phyloP scores from a whole-genome alignment of 169 alveolate genomes.

The Eimeria necatrix region DNA sequence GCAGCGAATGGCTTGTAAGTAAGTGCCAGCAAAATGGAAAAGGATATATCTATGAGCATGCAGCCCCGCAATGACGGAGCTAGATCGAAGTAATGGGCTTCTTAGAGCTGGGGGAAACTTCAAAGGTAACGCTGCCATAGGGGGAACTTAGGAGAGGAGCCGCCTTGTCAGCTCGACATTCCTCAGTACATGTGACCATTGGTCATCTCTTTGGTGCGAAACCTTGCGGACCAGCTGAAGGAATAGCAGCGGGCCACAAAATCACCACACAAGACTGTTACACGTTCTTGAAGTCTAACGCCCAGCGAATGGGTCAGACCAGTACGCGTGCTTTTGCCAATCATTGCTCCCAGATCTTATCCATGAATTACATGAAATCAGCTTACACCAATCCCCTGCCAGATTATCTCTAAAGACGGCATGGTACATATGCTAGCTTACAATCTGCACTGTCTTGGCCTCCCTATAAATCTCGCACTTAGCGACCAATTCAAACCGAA shows the following conservation, averaged over 20 bases:
- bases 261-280: background rate
- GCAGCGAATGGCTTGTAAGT: too few species aligned
- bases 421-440: background rate
- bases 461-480: conserved; percentile 48
- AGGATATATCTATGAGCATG: too few species aligned
- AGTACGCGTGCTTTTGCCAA: too few species aligned
- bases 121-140: background rate
- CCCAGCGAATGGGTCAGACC: background rate
- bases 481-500: conserved; percentile 3
- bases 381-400: too few species aligned
- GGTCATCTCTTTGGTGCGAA: background rate
- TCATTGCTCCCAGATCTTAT: too few species aligned
- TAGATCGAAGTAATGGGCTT: too few species aligned
- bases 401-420: too few species aligned
- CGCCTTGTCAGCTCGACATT: background rate
- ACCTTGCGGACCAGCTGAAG: conserved; percentile 9
- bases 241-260: background rate
- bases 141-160: background rate
- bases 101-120: background rate
- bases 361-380: too few species aligned
- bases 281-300: background rate
- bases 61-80: too few species aligned
- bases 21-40: too few species aligned
- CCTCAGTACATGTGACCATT: background rate
- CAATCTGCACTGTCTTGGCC: conserved; percentile 32